Conservation (phyloP, 352 stramenopile species). For the Globisporangium paroecandrum region DNA sequence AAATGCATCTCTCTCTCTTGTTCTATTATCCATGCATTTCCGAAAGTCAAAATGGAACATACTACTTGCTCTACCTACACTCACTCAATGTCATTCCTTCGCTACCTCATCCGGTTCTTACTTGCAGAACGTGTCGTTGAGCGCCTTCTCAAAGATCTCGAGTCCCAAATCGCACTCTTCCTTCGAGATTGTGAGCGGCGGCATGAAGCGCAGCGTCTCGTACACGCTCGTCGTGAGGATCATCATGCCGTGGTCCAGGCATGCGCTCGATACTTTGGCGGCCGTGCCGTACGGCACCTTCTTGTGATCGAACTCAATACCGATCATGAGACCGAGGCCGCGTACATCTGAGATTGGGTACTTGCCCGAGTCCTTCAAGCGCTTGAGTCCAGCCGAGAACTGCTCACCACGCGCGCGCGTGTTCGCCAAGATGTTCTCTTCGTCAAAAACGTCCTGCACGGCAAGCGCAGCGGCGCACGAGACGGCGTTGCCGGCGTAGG, state of each 20-base stretch:
- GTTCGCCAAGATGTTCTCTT: conserved; percentile 89
- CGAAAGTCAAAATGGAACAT: conserved; percentile 1
- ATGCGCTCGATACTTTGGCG: conserved; percentile 70
- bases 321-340: conserved; percentile 90
- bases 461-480: conserved; percentile 89
- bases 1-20: neutral
- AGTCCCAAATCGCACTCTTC: conserved; percentile 64
- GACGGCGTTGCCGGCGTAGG: conserved; percentile 90
- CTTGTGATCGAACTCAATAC: conserved; percentile 86
- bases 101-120: neutral
- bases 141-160: conserved; percentile 56
- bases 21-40: conserved; percentile 1
- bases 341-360: conserved; percentile 85
- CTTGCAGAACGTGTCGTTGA: conserved; percentile 44
- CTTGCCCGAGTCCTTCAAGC: conserved; percentile 68
- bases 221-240: conserved; percentile 89
- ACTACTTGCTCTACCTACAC: neutral
- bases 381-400: conserved; percentile 66
- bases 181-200: conserved; percentile 82
- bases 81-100: neutral
- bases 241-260: conserved; percentile 87
- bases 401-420: conserved; percentile 61
- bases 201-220: conserved; percentile 92
- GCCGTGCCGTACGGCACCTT: conserved; percentile 58
- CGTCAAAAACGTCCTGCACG: conserved; percentile 80